phyloP scores from a whole-genome alignment of 2,329 filamentous ascomycete genomes.

The Aureobasidium sp. region DNA sequence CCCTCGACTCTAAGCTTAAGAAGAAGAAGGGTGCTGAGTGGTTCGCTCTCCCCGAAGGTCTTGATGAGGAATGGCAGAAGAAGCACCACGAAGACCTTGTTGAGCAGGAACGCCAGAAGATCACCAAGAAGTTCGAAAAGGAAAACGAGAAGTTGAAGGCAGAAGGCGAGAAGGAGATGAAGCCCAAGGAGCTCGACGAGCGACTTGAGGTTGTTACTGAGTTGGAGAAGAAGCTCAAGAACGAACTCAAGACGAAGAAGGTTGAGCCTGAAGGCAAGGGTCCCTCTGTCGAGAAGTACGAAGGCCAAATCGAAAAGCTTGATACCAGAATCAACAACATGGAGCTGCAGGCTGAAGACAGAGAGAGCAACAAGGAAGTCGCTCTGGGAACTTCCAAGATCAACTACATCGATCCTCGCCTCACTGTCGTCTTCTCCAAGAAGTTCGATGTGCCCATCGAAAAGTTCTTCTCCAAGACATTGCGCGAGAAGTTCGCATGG shows the following conservation, averaged over 20 bases:
- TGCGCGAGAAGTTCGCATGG: constrained; percentile 98
- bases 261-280: constrained; percentile 83
- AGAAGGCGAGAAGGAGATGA: constrained; percentile 67
- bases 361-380: constrained; percentile 98
- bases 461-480: constrained; percentile 95
- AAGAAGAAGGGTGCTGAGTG: constrained; percentile 76
- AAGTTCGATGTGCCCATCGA: constrained; percentile 97
- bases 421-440: constrained; percentile 95
- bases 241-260: constrained; percentile 91
- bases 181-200: constrained; percentile 80
- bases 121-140: constrained; percentile 95
- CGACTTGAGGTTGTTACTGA: constrained; percentile 70
- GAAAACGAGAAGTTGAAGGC: constrained; percentile 90
- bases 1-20: constrained; percentile 68
- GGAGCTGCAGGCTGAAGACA: constrained; percentile 80
- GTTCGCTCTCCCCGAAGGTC: constrained; percentile 74
- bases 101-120: constrained; percentile 80
- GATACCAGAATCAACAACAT: constrained; percentile 79
- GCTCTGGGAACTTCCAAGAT: constrained; percentile 97
- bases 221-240: constrained; percentile 82
- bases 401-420: constrained; percentile 96
- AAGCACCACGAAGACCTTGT: constrained; percentile 78
- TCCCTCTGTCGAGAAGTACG: constrained; percentile 71
- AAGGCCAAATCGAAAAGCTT: constrained; percentile 70
- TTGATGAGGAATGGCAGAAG: constrained; percentile 75